Evolutionary conservation across 2,329 filamentous ascomycete species (phyloP).

Genomic region (Aspergillus melleus): DNA sequence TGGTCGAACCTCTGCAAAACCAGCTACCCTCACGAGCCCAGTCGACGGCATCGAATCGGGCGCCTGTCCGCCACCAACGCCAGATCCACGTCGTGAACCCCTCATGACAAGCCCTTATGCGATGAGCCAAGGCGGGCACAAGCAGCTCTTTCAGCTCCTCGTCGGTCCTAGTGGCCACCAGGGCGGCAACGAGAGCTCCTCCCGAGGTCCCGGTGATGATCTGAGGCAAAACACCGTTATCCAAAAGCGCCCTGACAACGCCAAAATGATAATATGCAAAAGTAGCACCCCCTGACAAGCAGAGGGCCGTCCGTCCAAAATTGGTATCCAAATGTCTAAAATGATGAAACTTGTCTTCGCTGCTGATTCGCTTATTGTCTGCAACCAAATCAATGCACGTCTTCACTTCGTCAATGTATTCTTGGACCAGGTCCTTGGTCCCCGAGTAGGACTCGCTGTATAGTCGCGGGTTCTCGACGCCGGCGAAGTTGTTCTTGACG

Average conservation of each 20-base stretch:
- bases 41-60: slow-evolving; percentile 88
- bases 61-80: slow-evolving; percentile 90
- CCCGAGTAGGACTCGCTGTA: slow-evolving; percentile 98
- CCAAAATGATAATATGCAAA: slow-evolving; percentile 98
- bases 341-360: slow-evolving; percentile 73
- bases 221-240: slow-evolving; percentile 80
- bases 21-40: slow-evolving; percentile 85
- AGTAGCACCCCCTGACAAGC: slow-evolving; percentile 86
- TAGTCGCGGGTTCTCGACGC: slow-evolving; percentile 88
- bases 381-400: slow-evolving; percentile 66
- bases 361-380: slow-evolving; percentile 64
- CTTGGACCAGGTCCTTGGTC: slow-evolving; percentile 91
- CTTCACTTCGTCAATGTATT: slow-evolving; percentile 73
- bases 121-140: slow-evolving; percentile 79
- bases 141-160: slow-evolving; percentile 84
- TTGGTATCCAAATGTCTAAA: slow-evolving; percentile 91
- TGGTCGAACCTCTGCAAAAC: slow-evolving; percentile 90
- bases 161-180: slow-evolving; percentile 87
- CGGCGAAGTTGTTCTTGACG: slow-evolving; percentile 96
- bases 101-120: slow-evolving; percentile 84
- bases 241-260: slow-evolving; percentile 83
- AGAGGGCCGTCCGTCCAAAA: slow-evolving; percentile 88
- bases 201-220: slow-evolving; percentile 97
- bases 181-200: slow-evolving; percentile 81
- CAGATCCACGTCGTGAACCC: slow-evolving; percentile 71